These are phyloP conservation scores for Austropuccinia psidii DNA, from an alignment of 1,284 basidiomycete species.

Conservation along the genomic window DNA sequence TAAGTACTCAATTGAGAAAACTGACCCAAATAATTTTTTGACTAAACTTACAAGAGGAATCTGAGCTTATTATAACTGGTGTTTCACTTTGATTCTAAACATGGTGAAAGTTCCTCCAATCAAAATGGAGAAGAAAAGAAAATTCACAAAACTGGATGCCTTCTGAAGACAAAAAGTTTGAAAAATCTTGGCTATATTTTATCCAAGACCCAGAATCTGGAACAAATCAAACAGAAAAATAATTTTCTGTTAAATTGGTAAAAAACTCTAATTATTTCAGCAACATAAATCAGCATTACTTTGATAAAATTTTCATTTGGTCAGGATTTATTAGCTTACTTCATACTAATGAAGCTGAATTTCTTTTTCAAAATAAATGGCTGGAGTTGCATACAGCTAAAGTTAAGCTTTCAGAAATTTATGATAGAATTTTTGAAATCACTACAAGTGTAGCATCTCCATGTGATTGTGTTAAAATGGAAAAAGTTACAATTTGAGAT, in stretches of 20 bases:
- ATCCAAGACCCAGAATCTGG: neutral
- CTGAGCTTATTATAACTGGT: too few relatives aligned
- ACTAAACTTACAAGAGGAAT: too few relatives aligned
- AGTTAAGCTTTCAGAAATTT: conserved; percentile 2
- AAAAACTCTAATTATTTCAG: neutral
- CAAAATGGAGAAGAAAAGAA: too few relatives aligned
- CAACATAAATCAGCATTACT: neutral
- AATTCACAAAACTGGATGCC: neutral
- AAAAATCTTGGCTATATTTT: neutral
- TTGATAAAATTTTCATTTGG: neutral
- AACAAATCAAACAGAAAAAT: neutral
- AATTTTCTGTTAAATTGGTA: neutral
- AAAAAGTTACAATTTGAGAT: neutral
- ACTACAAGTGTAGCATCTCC: neutral
- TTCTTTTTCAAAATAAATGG: too few relatives aligned
- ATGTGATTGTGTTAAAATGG: neutral
- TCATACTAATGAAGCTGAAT: too few relatives aligned
- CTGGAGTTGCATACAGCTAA: neutral
- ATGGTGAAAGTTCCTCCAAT: too few relatives aligned
- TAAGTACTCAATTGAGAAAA: too few relatives aligned
- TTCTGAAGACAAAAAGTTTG: neutral
- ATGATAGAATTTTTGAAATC: neutral
- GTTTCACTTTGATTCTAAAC: too few relatives aligned
- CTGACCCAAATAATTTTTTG: too few relatives aligned
- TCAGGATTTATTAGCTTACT: too few relatives aligned